Evolutionary conservation across 345 rosid species (phyloP).

Genomic region (Eucalyptus pauciflora): DNA sequence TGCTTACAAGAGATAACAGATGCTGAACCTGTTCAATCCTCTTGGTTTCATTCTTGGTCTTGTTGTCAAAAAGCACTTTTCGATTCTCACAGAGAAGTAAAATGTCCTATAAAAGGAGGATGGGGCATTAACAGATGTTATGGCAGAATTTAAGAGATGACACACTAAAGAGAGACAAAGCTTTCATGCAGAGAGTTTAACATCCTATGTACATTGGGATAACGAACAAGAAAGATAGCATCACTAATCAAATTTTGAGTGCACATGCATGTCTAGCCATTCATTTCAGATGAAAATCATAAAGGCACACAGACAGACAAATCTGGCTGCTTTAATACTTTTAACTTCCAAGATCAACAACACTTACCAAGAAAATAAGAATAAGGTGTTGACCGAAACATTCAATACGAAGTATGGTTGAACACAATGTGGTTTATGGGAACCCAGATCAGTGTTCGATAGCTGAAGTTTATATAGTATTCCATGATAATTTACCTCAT

Average conservation of each 20-base stretch:
- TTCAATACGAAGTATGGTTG: background rate
- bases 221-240: background rate
- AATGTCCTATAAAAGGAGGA: slow-evolving; percentile 40
- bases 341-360: background rate
- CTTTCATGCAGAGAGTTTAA: background rate
- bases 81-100: slow-evolving; percentile 51
- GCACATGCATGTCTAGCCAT: background rate
- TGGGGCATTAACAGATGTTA: background rate
- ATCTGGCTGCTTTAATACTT: background rate
- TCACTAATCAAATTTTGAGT: background rate
- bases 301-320: background rate
- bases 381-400: background rate
- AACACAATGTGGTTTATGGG: background rate
- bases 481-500: background rate
- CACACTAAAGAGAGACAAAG: background rate
- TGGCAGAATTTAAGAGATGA: background rate
- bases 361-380: background rate
- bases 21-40: slow-evolving; percentile 42
- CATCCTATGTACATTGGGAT: background rate
- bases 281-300: background rate
- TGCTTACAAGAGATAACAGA: slow-evolving; percentile 57
- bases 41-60: slow-evolving; percentile 47
- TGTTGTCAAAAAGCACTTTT: slow-evolving; percentile 68
- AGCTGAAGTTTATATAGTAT: background rate
- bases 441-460: background rate